Base-by-base conservation (phyloP, 148 eudicot genomes). In the Rhododendron molle region DNA sequence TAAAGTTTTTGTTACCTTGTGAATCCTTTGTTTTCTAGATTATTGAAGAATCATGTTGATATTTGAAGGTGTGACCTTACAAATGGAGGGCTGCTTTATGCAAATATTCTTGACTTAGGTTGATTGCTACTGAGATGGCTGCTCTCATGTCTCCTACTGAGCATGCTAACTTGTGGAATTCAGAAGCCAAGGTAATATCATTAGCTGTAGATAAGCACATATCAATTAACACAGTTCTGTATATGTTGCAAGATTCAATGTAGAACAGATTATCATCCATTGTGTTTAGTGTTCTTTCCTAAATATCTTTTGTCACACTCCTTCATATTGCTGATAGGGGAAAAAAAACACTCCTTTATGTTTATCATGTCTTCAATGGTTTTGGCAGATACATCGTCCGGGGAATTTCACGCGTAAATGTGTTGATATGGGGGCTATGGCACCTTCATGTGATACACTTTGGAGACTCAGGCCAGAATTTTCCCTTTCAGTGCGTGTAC, bases 361-460 rank as follows among this genome's bases (percentile, higher is more conserved):
- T 72, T 80, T 62, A 56, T 34, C 73, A 30, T 87, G 47, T 38
- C 38, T 30, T 20, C 34, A 16, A 47, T 77, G 71, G 52, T 60
- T 79, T 82, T 56, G 46, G 72, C 91, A 93, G 96, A 90, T 90
- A 89, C 81, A 71, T 80, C 85, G 52, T 87, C 84, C 78, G 44
- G 85, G 86, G 60, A 85, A 83, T 85, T 88, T 92, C 72, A 86
- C 83, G 83, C 88, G 87, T 85, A 87, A 34, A 83, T 90, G 83
- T 88, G 87, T 85, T 74, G 67, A 89, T 73, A 90, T 84, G 87
- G 92, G 91, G 88, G 91, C 87, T 89, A 88, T 86, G 90, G 88
- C 89, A 91, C 46, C 87, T 58, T 89, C 93, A 83, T 83, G 87
- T 92, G 93, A 91, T 81, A 76, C 84, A 80, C 79, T 89, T 11